phyloP scores from a whole-genome alignment of 495 filamentous ascomycete species.

The Talaromyces nanjingensis region DNA sequence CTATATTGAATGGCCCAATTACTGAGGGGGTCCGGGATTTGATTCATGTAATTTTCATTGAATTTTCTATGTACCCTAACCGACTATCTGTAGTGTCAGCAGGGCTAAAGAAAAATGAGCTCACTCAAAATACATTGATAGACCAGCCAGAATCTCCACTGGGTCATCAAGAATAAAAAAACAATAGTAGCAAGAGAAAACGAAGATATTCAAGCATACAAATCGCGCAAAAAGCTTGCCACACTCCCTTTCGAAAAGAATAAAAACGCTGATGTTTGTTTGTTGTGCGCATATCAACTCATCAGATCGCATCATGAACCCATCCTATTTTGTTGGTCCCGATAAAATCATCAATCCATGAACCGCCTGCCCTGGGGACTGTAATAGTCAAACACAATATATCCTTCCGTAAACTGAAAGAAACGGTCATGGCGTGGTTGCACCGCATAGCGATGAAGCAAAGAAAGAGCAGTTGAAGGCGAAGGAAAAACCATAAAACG shows the following conservation, averaged over 20 bases:
- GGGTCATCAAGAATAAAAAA: background rate
- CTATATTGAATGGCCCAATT: background rate
- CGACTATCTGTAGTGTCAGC: background rate
- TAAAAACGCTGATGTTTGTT: background rate
- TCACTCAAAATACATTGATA: background rate
- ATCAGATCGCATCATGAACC: constrained; percentile 1
- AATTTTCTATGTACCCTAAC: background rate
- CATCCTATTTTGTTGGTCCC: background rate
- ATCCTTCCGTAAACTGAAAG: background rate
- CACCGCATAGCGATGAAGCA: background rate
- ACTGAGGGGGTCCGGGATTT: background rate
- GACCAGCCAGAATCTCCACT: background rate
- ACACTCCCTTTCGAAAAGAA: background rate
- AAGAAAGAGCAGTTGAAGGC: background rate
- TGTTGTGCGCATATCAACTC: background rate
- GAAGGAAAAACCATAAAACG: background rate
- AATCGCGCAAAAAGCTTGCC: background rate
- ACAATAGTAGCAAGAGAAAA: background rate
- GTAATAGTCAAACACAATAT: background rate
- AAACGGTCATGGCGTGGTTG: background rate
- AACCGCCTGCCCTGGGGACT: background rate
- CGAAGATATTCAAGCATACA: constrained; percentile 2
- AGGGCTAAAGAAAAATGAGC: background rate
- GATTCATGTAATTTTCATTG: background rate
- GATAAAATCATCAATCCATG: background rate